These are phyloP conservation scores for Globisporangium irregulare DNA, from an alignment of 352 stramenopile genomes.

Conservation along the genomic window DNA sequence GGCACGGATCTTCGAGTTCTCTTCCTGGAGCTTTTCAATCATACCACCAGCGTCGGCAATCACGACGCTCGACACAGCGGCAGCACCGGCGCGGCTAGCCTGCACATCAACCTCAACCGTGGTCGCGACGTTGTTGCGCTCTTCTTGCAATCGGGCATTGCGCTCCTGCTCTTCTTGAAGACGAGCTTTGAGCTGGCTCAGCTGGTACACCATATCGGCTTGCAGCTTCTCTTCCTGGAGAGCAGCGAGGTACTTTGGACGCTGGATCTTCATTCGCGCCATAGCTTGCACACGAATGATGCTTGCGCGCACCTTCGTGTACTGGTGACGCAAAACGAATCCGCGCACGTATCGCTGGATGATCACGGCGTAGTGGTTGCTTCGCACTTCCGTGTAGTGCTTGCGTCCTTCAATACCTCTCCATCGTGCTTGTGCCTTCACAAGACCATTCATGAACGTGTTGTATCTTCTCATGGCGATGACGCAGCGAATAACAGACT, in stretches of 20 bases:
- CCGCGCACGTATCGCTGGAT: slow-evolving; percentile 80
- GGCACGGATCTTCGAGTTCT: slow-evolving; percentile 74
- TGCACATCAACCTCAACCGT: slow-evolving; percentile 34
- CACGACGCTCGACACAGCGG: slow-evolving; percentile 55
- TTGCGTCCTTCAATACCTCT: slow-evolving; percentile 67
- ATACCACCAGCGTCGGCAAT: slow-evolving; percentile 81
- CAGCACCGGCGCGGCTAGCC: slow-evolving; percentile 10
- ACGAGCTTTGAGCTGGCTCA: slow-evolving; percentile 74
- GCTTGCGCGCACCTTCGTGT: slow-evolving; percentile 61
- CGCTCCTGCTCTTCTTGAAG: slow-evolving; percentile 77
- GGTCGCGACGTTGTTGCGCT: slow-evolving; percentile 39
- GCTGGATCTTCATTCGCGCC: slow-evolving; percentile 80
- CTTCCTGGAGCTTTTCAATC: slow-evolving; percentile 79
- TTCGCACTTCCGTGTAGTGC: slow-evolving; percentile 68
- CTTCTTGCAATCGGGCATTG: slow-evolving; percentile 61
- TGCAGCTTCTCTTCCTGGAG: slow-evolving; percentile 80
- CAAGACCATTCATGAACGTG: slow-evolving; percentile 70
- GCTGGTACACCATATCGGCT: slow-evolving; percentile 84
- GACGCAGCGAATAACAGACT: slow-evolving; percentile 78
- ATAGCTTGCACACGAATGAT: slow-evolving; percentile 76
- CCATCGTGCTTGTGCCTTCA: slow-evolving; percentile 62
- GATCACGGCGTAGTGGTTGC: slow-evolving; percentile 79
- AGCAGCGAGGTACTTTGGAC: slow-evolving; percentile 70
- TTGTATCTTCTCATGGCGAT: slow-evolving; percentile 84
- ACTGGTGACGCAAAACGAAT: slow-evolving; percentile 62